These are phyloP conservation scores for Chlorella sp. DNA, from an alignment of 139 green algal species.

Conservation along the genomic window DNA sequence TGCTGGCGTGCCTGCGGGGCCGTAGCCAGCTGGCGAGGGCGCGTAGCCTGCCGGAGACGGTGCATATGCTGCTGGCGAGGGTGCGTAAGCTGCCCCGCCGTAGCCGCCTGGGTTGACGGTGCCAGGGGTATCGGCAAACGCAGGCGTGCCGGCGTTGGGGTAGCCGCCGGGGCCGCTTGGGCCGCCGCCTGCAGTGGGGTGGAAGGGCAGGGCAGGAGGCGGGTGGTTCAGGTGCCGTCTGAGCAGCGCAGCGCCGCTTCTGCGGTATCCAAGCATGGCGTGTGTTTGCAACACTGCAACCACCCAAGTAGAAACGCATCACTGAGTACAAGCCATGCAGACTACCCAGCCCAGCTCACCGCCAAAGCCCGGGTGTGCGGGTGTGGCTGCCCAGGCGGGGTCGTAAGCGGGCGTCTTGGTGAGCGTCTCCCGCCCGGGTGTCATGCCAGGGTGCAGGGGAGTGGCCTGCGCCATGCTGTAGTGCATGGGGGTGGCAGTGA, in stretches of 20 bases:
- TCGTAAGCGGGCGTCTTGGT: conserved; percentile 68
- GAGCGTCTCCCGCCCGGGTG: conserved; percentile 56
- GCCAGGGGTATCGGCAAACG: conserved; percentile 28
- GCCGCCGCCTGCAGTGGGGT: neutral
- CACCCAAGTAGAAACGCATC: no score
- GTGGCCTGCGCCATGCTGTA: conserved; percentile 40
- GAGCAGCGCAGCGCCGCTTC: no score
- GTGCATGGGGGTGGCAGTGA: conserved; percentile 55
- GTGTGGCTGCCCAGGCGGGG: conserved; percentile 46
- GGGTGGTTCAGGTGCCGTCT: no score
- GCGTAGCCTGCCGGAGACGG: conserved; percentile 11
- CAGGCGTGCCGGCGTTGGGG: conserved; percentile 35
- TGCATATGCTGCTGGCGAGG: neutral
- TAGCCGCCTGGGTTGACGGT: conserved; percentile 31
- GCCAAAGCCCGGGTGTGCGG: conserved; percentile 45
- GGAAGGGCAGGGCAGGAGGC: neutral
- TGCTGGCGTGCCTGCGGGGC: neutral
- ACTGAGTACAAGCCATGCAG: no score
- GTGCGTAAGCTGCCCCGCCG: conserved; percentile 4
- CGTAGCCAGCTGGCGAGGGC: neutral
- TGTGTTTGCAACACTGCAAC: no score
- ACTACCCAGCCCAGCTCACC: neutral
- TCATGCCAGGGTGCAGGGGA: conserved; percentile 71
- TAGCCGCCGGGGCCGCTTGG: conserved; percentile 6
- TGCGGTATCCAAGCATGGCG: no score